Base-by-base conservation (phyloP, 2,329 filamentous ascomycete species). In the Aspergillus proliferans region DNA sequence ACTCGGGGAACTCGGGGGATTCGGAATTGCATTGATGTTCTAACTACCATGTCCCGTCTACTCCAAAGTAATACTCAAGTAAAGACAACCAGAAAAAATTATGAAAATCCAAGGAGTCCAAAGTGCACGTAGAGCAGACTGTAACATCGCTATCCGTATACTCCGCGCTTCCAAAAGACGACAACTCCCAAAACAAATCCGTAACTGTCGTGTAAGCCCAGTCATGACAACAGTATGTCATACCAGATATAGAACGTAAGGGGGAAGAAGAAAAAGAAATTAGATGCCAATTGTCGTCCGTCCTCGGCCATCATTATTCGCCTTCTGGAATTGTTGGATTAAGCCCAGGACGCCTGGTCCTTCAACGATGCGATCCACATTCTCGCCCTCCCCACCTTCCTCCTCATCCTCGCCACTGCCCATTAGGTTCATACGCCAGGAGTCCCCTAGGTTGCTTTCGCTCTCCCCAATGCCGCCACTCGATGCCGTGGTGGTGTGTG, bases 251-350 rank as follows among this genome's bases (percentile, higher is more conserved):
- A 8, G 14, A 18, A n/a, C 34, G 15, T 36, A 36, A 18, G 14
- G 14, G 15, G n/a, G 14, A n/a, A 36, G 15, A 36, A 18, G 34
- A 18, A 36, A 36, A 36, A 36, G 5, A 40, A 18, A 40, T 12
- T 58, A 70, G n/a, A 71, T 64, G 7, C 66, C 66, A 47, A 68
- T 61, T 3, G 60, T 56, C n/a, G 61, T 61, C 9, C 67, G 63
- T 43, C 62, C 60, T 28, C 69, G 60, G n/a, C 66, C 66, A 45
- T 70, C 67, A 41, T 66, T 65, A 43, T 66, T 68, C 34, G 79
- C 81, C 66, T 80, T 82, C 53, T 83, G 81, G 58, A 86, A 86
- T 59, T 87, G 82, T 62, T 84, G 80, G 49, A 87, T 73, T 56
- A 87, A 65, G 7, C 83, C 83, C 50, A 87, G 65, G 4, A 86